Evolutionary conservation across 1,284 basidiomycete species (phyloP).

Genomic region (Cryptococcus depauperatus): DNA sequence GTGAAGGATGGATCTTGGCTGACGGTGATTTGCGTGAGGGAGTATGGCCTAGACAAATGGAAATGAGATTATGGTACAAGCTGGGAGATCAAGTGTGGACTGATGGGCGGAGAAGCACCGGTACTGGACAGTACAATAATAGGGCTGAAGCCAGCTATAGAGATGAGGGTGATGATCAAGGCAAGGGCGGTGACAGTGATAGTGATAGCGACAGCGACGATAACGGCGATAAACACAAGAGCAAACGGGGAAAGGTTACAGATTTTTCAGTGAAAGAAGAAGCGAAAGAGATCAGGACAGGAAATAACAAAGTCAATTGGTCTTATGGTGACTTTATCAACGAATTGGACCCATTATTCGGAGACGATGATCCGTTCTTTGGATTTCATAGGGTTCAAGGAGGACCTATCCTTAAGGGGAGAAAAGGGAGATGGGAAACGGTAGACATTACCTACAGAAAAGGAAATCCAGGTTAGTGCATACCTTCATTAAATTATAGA

Average conservation of each 20-base stretch:
- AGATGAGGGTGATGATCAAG: background rate
- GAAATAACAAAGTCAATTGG: conserved; percentile 47
- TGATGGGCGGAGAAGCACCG: conserved; percentile 1
- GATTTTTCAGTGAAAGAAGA: conserved; percentile 4
- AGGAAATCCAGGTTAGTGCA: conserved; percentile 33
- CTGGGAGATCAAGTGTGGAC: conserved; percentile 21
- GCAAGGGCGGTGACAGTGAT: background rate
- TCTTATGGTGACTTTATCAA: conserved; percentile 55
- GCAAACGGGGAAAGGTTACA: background rate
- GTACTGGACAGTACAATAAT: conserved; percentile 1
- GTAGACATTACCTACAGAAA: conserved; percentile 35
- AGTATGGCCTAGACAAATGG: conserved; percentile 46
- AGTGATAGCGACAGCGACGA: background rate
- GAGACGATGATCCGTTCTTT: conserved; percentile 69
- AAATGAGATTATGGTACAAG: conserved; percentile 67
- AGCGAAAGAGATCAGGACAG: conserved; percentile 47
- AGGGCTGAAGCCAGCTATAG: background rate
- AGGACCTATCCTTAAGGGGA: conserved; percentile 47
- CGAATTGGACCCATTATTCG: conserved; percentile 78
- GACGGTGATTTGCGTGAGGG: conserved; percentile 37
- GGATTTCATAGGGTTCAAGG: conserved; percentile 68
- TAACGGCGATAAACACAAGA: background rate
- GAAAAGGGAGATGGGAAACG: conserved; percentile 32
- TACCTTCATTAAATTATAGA: background rate
- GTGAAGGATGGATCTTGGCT: conserved; percentile 30